These are phyloP conservation scores for Epichloe gansuensis DNA, from an alignment of 2,329 filamentous ascomycete genomes.

Conservation along the genomic window DNA sequence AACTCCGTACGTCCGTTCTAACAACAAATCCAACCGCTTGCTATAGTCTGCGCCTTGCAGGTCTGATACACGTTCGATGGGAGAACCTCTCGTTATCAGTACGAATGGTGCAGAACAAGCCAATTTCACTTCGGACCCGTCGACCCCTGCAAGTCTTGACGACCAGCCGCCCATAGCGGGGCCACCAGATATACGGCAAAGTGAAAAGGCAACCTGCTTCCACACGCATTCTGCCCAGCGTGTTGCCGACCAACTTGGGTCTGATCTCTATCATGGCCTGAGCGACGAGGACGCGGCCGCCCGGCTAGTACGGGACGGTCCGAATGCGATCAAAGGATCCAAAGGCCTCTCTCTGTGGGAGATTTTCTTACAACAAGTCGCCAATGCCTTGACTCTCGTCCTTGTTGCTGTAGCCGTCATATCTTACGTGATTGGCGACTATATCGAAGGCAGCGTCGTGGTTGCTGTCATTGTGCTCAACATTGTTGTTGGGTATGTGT, in stretches of 20 bases:
- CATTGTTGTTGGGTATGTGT: conserved; percentile 49
- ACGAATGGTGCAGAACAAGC: conserved; percentile 30
- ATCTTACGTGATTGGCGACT: conserved; percentile 53
- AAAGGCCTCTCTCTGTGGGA: conserved; percentile 61
- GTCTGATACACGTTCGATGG: conserved; percentile 27
- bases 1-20: conserved; percentile 1
- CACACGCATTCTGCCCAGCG: conserved; percentile 24
- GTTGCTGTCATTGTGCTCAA: conserved; percentile 54
- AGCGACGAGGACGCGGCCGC: conserved; percentile 47
- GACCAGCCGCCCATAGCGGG: conserved; percentile 29
- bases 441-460: conserved; percentile 51
- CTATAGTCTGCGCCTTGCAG: conserved; percentile 6
- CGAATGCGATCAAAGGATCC: conserved; percentile 60
- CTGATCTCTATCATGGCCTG: conserved; percentile 46
- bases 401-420: conserved; percentile 64
- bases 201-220: conserved; percentile 21
- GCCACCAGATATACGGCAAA: conserved; percentile 19
- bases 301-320: conserved; percentile 54
- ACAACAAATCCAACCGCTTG: conserved; percentile 4
- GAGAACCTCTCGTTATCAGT: conserved; percentile 25
- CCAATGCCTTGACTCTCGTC: conserved; percentile 64
- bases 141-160: conserved; percentile 22
- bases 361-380: conserved; percentile 65
- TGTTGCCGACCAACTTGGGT: conserved; percentile 27
- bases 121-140: conserved; percentile 26